Percentiles rank a stretch among this genome's conserved stretches.
phyloP scores from a whole-genome alignment of 768 basidiomycete genomes.

The Sarcomyxa edulis region DNA sequence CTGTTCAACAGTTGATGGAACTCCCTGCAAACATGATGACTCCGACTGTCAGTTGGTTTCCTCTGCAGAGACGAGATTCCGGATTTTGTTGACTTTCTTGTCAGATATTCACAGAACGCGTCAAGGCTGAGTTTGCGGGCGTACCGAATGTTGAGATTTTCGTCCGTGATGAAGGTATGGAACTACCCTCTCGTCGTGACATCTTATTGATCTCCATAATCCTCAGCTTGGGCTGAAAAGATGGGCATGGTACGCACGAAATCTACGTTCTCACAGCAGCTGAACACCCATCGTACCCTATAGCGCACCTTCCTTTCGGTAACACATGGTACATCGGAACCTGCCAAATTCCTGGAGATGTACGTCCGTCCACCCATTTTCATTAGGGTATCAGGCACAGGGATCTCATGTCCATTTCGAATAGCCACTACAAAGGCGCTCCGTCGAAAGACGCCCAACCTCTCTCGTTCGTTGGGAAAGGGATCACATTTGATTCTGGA shows the following conservation, averaged over 20 bases:
- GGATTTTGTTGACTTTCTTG: not conserved
- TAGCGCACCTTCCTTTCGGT: conserved; percentile 86
- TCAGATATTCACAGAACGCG: conserved; percentile 68
- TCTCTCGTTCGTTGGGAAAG: conserved; percentile 79
- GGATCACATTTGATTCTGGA: conserved; percentile 87
- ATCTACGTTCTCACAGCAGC: not conserved
- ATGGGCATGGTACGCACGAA: conserved; percentile 68
- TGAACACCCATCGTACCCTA: not conserved
- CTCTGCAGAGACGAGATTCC: not conserved
- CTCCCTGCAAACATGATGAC: conserved; percentile 84
- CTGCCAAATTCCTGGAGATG: conserved; percentile 87
- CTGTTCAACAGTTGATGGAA: conserved; percentile 61
- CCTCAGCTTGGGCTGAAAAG: conserved; percentile 70
- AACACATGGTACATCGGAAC: conserved; percentile 74
- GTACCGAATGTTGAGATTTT: conserved; percentile 64
- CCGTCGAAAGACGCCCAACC: conserved; percentile 49
- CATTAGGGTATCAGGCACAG: not conserved
- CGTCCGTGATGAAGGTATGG: conserved; percentile 70
- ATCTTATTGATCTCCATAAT: conserved; percentile 3
- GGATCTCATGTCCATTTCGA: no score
- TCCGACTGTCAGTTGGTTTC: conserved; percentile 51
- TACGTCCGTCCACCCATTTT: conserved; percentile 19
- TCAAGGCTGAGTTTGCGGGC: conserved; percentile 59
- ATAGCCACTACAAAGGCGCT: conserved; percentile 82
- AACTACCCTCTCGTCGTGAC: conserved; percentile 1